Evolutionary conservation across 108 stramenopile species (phyloP), one percentile per base, ranked within the genome.

Genomic region (Seminavis robusta): DNA sequence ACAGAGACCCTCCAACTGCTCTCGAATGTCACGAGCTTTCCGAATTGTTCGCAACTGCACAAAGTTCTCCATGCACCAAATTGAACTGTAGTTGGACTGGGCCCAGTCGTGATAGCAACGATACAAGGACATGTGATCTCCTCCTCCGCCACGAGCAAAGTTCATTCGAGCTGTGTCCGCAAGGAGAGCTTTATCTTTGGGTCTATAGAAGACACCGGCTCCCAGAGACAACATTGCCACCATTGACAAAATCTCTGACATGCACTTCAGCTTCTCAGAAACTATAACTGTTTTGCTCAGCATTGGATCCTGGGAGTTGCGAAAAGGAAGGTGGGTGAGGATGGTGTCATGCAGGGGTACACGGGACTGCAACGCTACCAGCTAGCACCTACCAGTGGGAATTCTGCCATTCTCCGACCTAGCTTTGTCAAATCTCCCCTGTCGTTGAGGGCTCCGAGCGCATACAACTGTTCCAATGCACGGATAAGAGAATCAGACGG

Each of bases 41-140:
- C 83, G 81, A 48, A 99, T 94, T 67, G 79, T 93, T 24, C 84
- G 76, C 4, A 97, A 87, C 65, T 99, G 99, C 4, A 98, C 91
- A 57, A 81, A 99, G 59, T 99, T 98, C 54, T 99, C 99, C 68
- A 95, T 94, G 74, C 99, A 99, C 99, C 99, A 99, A 46, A 87
- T 93, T 5, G 91, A 78, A 52, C 85, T 93, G 71, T 79, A 94
- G 60, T 95, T 95, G 0, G 90, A 75, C 16, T 95, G 84, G 16
- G 81, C 95, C 99, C 99, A 99, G 41, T 98, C 90, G 11, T 61
- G 52, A 65, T 95, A 99, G 60, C 94, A 95, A 15, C 95, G 65
- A 41, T 95, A 56, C 49, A 99, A 65, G 19, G 92, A 62, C 59
- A 91, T 77, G 52, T 98, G 97, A 67, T 99, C 99, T 13, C 99